Percentiles rank a stretch among this genome's conserved stretches.
phyloP scores from a whole-genome alignment of 345 rosid genomes.

The Arabidopsis suecica region DNA sequence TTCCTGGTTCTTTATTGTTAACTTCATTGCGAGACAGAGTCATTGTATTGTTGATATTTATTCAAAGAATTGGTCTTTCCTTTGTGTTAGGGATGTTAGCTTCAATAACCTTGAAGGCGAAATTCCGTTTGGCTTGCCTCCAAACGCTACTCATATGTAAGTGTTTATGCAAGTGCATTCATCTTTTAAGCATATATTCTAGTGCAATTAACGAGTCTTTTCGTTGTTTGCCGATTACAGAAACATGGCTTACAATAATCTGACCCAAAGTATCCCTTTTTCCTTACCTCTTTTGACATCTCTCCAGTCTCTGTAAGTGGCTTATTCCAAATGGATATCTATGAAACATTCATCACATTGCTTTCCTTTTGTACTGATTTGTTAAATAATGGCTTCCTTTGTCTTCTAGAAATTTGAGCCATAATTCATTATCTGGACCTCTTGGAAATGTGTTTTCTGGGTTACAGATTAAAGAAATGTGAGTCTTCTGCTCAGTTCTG shows the following conservation, averaged over 20 bases:
- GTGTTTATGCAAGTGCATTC: slow-evolving; percentile 37
- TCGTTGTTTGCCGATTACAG: slow-evolving; percentile 49
- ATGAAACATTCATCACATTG: not conserved
- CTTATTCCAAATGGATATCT: slow-evolving; percentile 12
- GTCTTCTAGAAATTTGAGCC: slow-evolving; percentile 83
- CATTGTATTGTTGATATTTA: slow-evolving; percentile 7
- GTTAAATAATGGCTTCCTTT: slow-evolving; percentile 10
- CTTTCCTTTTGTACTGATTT: slow-evolving; percentile 10
- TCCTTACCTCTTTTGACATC: slow-evolving; percentile 61
- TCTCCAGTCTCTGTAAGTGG: slow-evolving; percentile 72
- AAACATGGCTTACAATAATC: slow-evolving; percentile 76
- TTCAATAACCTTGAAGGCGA: slow-evolving; percentile 69
- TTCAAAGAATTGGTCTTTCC: not conserved
- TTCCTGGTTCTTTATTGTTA: slow-evolving; percentile 15
- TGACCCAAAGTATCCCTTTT: slow-evolving; percentile 69
- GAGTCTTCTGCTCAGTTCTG: slow-evolving; percentile 37
- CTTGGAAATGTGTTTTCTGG: slow-evolving; percentile 83
- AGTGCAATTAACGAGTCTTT: slow-evolving; percentile 1
- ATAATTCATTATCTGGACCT: slow-evolving; percentile 76
- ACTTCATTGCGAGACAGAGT: not conserved
- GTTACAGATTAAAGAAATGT: slow-evolving; percentile 75
- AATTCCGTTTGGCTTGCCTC: slow-evolving; percentile 77
- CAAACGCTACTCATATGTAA: slow-evolving; percentile 81
- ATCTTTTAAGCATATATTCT: not conserved
- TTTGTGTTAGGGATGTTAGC: slow-evolving; percentile 73